Percentiles rank a stretch among this genome's conserved stretches.
phyloP scores from a whole-genome alignment of 2,329 filamentous ascomycete species.

The Cladobotryum protrusum region DNA sequence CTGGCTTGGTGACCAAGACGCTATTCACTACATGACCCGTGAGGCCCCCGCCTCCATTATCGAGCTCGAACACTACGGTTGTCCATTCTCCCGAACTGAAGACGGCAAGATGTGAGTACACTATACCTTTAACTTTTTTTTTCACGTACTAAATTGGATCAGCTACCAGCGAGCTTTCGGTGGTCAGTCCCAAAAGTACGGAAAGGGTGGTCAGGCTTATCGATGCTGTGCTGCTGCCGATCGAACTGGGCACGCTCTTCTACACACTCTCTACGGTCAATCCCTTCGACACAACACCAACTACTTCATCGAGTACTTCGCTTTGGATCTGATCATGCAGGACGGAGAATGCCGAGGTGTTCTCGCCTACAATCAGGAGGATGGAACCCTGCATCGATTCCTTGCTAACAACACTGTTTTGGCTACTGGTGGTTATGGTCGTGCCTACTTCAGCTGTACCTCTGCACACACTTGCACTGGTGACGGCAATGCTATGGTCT shows the following conservation, averaged over 20 bases:
- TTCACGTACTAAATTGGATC: slow-evolving; percentile 3
- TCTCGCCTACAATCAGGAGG: slow-evolving; percentile 96
- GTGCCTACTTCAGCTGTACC: slow-evolving; percentile 97
- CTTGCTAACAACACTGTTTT: slow-evolving; percentile 93
- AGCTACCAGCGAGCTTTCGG: slow-evolving; percentile 97
- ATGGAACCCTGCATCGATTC: slow-evolving; percentile 96
- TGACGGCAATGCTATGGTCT: slow-evolving; percentile 99
- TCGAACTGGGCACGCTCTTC: slow-evolving; percentile 91
- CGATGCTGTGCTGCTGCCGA: slow-evolving; percentile 94
- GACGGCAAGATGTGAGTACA: slow-evolving; percentile 79
- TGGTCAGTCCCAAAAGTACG: slow-evolving; percentile 90
- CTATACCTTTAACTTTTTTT: background rate
- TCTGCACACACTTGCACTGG: slow-evolving; percentile 97
- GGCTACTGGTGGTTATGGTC: slow-evolving; percentile 94
- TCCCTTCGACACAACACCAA: slow-evolving; percentile 96
- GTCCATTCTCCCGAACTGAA: slow-evolving; percentile 92
- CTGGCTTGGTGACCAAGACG: slow-evolving; percentile 96
- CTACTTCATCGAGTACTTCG: slow-evolving; percentile 99
- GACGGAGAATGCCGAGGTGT: slow-evolving; percentile 95
- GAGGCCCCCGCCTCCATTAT: slow-evolving; percentile 88
- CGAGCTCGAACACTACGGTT: slow-evolving; percentile 95
- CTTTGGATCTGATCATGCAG: slow-evolving; percentile 94
- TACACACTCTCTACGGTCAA: slow-evolving; percentile 98
- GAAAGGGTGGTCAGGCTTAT: slow-evolving; percentile 97
- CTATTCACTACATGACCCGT: slow-evolving; percentile 97